Evolutionary conservation across 306 rosid species (phyloP), one percentile per base, ranked within the genome.

Genomic region (Lathyrus sativus): DNA sequence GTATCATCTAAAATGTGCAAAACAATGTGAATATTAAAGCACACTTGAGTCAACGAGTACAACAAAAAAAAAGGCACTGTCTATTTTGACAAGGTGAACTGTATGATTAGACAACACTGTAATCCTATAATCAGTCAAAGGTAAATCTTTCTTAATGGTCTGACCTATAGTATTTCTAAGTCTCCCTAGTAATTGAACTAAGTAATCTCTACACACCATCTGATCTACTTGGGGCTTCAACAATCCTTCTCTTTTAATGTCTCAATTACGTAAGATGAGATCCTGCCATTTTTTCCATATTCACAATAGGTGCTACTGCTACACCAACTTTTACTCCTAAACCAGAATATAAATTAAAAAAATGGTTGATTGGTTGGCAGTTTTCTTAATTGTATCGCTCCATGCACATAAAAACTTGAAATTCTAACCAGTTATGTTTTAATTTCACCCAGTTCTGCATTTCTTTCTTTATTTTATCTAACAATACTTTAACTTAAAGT

Each of bases 1-100:
- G 41, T 46, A 75, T 65, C 58, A 28, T 60, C 29, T 26, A 51
- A 69, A 67, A 19, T 57, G 57, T 18, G 50, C 54, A 37, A 33
- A 55, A 41, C 42, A 15, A 55, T 22, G 12, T 54, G 57, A 67
- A 12, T 67, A 54, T 17, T 48, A 26, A 43, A 55, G 29, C 28
- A 57, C 28, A 14, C 19, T 48, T n/a, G 45, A 70, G 44, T 50
- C 48, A n/a, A n/a, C n/a, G n/a, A n/a, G n/a, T n/a, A n/a, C n/a
- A n/a, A n/a, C n/a, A n/a, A n/a, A n/a, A n/a, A 68, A n/a, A 55
- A 46, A 61, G 64, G 15, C 15, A 3, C 24, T 19, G 11, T 19
- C 12, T 4, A 19, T 39, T 22, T 62, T 10, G 53, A 7, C 48
- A 22, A 9, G 53, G 51, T 12, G 12, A 41, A 22, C 37, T 62